Evolutionary conservation across 2,329 filamentous ascomycete genomes (phyloP), one percentile per base, ranked within the genome.

Genomic region (Diaporthe vaccinii): DNA sequence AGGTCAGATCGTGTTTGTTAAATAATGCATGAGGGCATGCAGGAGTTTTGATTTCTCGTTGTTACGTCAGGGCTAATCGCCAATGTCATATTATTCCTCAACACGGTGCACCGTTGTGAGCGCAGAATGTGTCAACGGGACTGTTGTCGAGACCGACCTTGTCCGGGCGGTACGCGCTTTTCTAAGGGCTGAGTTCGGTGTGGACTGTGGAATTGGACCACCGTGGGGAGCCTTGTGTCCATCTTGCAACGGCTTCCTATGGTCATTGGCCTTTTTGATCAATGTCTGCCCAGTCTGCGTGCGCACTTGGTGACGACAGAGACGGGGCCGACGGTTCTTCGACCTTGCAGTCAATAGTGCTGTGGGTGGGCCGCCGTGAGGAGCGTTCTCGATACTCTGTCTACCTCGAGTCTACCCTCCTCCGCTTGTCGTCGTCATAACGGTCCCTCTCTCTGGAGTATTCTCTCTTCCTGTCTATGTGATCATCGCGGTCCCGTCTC

Each of bases 341-440:
- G 31, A 17, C n/a, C 22, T 61, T 3, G 6, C 46, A 20, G n/a
- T 22, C 17, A 4, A 41, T 4, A 15, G 20, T 53, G 4, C 7
- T 14, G 22, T 39, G 14, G 14, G 3, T 14, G 22, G 28, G 31
- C 34, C 46, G n/a, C 31, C 22, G 8, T 28, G 41, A 17, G 15
- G 12, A 28, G 15, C 22, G 39, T 17, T 22, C 14, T 58, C 4
- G 39, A 41, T 14, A 62, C 31, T 15, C 28, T 3, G 14, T 51
- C 76, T 81, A 82, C 79, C 83, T 83, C 8, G 82, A 79, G 69
- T 91, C 90, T 77, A 92, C 86, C 79, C 85, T 87, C 65, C 90
- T 86, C 77, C 92, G 87, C 82, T 93, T 93, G 77, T 92, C 91
- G 62, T 85, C 85, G 46, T 89, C 87, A 79, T 91, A 85, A 28